phyloP scores from a whole-genome alignment of 352 stramenopile species.

The Phytophthora chlamydospora region DNA sequence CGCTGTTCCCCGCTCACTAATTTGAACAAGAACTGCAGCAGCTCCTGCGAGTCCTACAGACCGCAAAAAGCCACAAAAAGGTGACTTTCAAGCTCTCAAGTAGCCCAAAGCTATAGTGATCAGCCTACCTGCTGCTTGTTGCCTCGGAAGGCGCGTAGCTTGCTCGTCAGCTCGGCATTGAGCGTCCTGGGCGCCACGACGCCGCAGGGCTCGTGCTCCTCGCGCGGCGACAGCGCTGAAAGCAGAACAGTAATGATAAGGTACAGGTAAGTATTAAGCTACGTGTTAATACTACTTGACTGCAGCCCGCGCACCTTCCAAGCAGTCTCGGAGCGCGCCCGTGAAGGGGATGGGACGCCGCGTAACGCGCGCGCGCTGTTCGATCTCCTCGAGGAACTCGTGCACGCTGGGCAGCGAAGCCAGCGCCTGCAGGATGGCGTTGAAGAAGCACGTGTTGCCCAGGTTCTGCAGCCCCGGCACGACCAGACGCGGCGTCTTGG shows the following conservation, averaged over 20 bases:
- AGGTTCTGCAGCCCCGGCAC: constrained; percentile 87
- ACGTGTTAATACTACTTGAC: too few relatives aligned
- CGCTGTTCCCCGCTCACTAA: constrained; percentile 75
- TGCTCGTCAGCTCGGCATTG: constrained; percentile 67
- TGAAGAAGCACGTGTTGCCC: constrained; percentile 93
- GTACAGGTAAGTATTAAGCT: background rate
- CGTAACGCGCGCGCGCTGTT: constrained; percentile 46
- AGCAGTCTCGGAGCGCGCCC: constrained; percentile 62
- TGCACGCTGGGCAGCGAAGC: constrained; percentile 73
- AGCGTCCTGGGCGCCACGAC: constrained; percentile 56
- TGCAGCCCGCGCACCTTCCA: constrained; percentile 51
- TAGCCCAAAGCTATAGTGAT: background rate
- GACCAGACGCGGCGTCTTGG: constrained; percentile 29
- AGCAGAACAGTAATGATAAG: background rate
- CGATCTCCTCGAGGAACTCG: constrained; percentile 71
- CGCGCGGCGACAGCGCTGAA: constrained; percentile 38
- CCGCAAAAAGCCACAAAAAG: constrained; percentile 3
- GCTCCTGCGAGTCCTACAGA: constrained; percentile 81
- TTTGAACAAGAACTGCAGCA: constrained; percentile 88
- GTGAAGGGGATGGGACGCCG: constrained; percentile 60
- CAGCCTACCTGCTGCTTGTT: constrained; percentile 76
- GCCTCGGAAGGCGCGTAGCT: constrained; percentile 62
- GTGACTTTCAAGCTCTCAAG: background rate
- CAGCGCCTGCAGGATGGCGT: constrained; percentile 87
- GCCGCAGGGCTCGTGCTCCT: constrained; percentile 37